Conservation (phyloP, 306 rosid species). For the Cicer cuneatum region DNA sequence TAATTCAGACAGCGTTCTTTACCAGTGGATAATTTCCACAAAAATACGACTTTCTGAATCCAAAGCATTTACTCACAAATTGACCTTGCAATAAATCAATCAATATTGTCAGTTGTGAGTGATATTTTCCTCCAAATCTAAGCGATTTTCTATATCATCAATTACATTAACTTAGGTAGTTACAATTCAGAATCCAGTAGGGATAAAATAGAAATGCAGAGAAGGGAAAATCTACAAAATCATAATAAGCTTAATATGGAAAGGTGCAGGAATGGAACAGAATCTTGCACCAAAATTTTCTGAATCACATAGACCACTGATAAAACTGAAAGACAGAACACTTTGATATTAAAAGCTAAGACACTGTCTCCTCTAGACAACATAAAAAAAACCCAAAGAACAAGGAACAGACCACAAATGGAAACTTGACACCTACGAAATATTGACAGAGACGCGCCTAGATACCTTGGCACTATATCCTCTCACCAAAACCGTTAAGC, state of each 20-base stretch:
- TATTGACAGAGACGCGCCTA: too few species aligned
- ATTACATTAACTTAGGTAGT: not conserved
- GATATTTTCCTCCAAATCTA: not conserved
- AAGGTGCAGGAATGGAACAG: not conserved
- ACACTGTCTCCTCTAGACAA: not conserved
- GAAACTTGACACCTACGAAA: not conserved
- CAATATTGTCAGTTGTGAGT: not conserved
- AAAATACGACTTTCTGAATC: not conserved
- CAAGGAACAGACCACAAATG: not conserved
- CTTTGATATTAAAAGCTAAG: constrained; percentile 15
- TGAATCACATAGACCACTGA: not conserved
- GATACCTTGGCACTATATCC: not conserved
- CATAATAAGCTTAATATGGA: not conserved
- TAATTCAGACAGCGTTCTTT: not conserved
- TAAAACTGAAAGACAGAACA: not conserved
- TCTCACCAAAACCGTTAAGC: not conserved
- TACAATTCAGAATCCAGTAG: constrained; percentile 5
- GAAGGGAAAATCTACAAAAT: not conserved
- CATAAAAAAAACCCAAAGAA: not conserved
- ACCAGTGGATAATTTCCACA: not conserved
- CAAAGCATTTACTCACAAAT: not conserved
- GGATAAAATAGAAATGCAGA: not conserved
- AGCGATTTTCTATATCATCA: not conserved
- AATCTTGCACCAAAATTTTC: not conserved
- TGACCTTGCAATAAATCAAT: not conserved